Conservation (phyloP, 805 yeast genomes). For the Tanozyma kutaoensis region DNA sequence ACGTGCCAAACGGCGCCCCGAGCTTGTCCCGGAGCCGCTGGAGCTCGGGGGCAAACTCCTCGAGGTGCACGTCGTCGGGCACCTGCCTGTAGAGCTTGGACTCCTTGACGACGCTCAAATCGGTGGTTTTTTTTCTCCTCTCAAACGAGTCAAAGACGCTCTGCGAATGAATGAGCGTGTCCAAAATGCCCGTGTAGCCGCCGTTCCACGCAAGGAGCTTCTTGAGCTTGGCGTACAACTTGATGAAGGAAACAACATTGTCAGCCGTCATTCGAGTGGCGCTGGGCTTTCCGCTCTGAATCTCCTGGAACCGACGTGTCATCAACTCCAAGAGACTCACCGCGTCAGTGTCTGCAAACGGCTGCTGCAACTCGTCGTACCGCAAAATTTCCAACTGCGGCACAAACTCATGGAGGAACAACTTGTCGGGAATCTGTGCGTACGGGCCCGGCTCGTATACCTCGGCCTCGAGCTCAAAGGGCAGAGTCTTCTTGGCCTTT, state of each 20-base stretch:
- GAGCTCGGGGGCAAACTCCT: slow-evolving; percentile 19
- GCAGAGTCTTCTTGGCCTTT: background rate
- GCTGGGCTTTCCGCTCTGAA: slow-evolving; percentile 1
- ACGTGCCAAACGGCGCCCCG: slow-evolving; percentile 7
- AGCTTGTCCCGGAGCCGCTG: slow-evolving; percentile 9
- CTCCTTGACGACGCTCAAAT: background rate
- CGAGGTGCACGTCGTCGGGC: slow-evolving; percentile 19
- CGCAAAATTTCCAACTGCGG: slow-evolving; percentile 9
- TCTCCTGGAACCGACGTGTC: slow-evolving; percentile 5
- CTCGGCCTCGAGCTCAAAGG: background rate
- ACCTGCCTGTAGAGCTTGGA: slow-evolving; percentile 11
- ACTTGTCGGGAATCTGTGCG: slow-evolving; percentile 9
- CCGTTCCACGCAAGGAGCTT: slow-evolving; percentile 3
- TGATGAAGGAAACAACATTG: slow-evolving; percentile 6
- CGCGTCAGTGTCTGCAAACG: slow-evolving; percentile 2
- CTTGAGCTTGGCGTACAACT: slow-evolving; percentile 5
- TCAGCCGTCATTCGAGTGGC: slow-evolving; percentile 4
- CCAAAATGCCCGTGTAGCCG: background rate
- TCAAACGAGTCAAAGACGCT: slow-evolving; percentile 8
- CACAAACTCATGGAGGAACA: slow-evolving; percentile 6
- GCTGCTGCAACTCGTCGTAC: slow-evolving; percentile 6
- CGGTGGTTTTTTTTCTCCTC: slow-evolving; percentile 1
- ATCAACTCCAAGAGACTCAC: slow-evolving; percentile 8
- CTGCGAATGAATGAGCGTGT: background rate
- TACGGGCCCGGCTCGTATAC: slow-evolving; percentile 2